These are phyloP conservation scores for Aspergillus saccharolyticus DNA, from an alignment of 495 filamentous ascomycete species.

Conservation along the genomic window DNA sequence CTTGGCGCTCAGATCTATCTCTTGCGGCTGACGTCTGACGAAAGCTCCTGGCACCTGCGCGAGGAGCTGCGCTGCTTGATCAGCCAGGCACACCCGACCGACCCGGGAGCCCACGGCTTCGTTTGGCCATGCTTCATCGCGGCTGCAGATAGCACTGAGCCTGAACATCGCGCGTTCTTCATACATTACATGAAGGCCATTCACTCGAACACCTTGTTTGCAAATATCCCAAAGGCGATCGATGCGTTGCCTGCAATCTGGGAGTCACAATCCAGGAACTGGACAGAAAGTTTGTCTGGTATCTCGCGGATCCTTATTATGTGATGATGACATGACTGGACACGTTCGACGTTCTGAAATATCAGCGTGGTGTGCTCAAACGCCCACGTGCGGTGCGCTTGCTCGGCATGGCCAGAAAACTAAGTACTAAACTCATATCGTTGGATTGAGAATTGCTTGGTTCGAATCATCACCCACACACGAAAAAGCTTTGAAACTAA, in stretches of 20 bases:
- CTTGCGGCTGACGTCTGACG: slow-evolving; percentile 10
- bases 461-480: no score
- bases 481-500: no score
- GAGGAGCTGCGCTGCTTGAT: slow-evolving; percentile 16
- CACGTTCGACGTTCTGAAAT: background rate
- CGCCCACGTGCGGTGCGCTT: background rate
- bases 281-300: slow-evolving; percentile 14
- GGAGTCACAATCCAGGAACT: slow-evolving; percentile 11
- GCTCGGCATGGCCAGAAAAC: no score
- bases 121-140: slow-evolving; percentile 25
- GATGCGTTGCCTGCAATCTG: slow-evolving; percentile 18
- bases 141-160: slow-evolving; percentile 20
- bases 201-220: slow-evolving; percentile 15
- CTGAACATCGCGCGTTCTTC: slow-evolving; percentile 17
- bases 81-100: slow-evolving; percentile 14
- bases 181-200: slow-evolving; percentile 12
- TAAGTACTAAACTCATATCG: no score
- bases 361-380: background rate
- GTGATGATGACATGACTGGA: slow-evolving; percentile 4
- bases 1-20: slow-evolving; percentile 21
- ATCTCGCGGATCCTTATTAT: slow-evolving; percentile 19
- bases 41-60: slow-evolving; percentile 14
- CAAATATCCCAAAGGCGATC: slow-evolving; percentile 17
- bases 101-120: slow-evolving; percentile 19
- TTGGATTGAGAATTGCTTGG: no score